Conservation (phyloP, 164 flowering plant genomes). For the Platanus orientalis region DNA sequence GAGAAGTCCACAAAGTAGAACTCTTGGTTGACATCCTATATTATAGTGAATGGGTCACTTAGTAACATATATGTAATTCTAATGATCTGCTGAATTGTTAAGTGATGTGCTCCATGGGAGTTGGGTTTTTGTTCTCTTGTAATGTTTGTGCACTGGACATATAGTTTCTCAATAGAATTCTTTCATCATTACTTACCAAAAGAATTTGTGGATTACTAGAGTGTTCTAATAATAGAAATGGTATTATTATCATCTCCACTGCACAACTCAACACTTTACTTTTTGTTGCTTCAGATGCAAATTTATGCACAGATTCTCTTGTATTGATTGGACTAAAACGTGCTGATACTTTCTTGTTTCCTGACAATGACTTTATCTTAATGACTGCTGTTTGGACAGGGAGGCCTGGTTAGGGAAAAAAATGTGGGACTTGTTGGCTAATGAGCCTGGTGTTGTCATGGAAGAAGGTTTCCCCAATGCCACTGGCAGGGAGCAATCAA, state of each 20-base stretch:
- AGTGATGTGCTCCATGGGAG: too few relatives aligned
- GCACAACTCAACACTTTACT: not conserved
- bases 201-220: too few relatives aligned
- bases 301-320: not conserved
- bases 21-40: too few relatives aligned
- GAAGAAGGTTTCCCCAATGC: conserved; percentile 99
- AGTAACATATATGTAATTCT: too few relatives aligned
- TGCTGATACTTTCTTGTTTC: not conserved
- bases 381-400: conserved; percentile 37
- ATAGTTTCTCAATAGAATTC: too few relatives aligned
- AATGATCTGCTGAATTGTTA: too few relatives aligned
- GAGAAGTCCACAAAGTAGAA: too few relatives aligned
- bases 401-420: conserved; percentile 82
- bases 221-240: too few relatives aligned
- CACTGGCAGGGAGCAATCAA: conserved; percentile 89
- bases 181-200: too few relatives aligned
- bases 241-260: not conserved
- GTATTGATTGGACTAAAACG: not conserved
- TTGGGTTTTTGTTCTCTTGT: too few relatives aligned
- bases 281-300: not conserved
- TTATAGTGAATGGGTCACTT: too few relatives aligned
- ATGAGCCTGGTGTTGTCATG: conserved; percentile 67
- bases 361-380: not conserved
- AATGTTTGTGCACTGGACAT: too few relatives aligned
- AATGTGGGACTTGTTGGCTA: conserved; percentile 71